Evolutionary conservation across 148 eudicot genomes (phyloP).

Genomic region (Vaccinium macrocarpon): DNA sequence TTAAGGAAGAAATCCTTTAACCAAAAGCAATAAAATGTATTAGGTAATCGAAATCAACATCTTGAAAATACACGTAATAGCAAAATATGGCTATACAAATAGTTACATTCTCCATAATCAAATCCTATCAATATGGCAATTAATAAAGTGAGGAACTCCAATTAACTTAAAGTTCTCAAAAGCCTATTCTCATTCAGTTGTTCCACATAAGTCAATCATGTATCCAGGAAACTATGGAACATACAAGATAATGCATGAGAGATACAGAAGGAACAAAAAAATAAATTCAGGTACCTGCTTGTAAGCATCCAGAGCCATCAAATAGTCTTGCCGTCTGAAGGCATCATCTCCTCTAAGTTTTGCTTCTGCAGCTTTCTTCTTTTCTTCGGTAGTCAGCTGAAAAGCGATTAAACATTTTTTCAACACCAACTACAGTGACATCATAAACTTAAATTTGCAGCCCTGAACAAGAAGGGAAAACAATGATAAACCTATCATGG

Average conservation of each 20-base stretch:
- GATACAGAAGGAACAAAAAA: no score
- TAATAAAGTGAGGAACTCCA: no score
- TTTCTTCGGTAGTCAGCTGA: constrained; percentile 77
- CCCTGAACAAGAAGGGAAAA: background rate
- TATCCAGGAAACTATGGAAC: background rate
- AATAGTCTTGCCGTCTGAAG: constrained; percentile 60
- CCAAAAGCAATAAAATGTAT: background rate
- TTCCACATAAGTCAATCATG: no score
- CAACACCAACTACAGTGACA: background rate
- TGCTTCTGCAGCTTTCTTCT: constrained; percentile 81
- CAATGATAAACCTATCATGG: background rate
- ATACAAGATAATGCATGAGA: no score
- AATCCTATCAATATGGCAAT: no score
- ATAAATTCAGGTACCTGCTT: constrained; percentile 51
- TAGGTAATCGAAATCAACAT: no score
- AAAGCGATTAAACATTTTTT: background rate
- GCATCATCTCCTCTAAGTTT: constrained; percentile 81
- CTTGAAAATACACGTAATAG: no score
- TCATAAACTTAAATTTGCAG: background rate
- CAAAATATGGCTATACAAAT: no score
- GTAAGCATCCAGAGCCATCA: constrained; percentile 73
- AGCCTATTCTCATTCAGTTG: no score
- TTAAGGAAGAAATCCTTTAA: background rate
- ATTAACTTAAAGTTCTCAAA: no score
- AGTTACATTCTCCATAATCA: no score